These are phyloP conservation scores for Termitomyces sp. DNA, from an alignment of 768 basidiomycete species.

Conservation along the genomic window DNA sequence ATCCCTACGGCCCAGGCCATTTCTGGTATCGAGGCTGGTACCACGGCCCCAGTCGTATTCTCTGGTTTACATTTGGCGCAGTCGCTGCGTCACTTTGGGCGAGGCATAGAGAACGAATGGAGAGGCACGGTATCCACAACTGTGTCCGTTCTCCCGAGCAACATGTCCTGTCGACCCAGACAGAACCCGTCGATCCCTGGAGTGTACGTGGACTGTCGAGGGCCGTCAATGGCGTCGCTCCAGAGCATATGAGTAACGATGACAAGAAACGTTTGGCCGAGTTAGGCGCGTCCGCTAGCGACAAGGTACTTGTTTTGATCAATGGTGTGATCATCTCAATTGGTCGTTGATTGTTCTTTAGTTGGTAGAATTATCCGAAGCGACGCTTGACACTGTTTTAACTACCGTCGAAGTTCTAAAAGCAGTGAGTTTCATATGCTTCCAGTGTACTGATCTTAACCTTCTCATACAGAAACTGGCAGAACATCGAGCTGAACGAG, in stretches of 20 bases:
- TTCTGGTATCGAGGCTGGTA: constrained; percentile 10
- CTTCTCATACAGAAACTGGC: constrained; percentile 38
- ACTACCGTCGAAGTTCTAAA: constrained; percentile 53
- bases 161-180: constrained; percentile 8
- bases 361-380: constrained; percentile 64
- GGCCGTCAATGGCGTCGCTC: constrained; percentile 22
- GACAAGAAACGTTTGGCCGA: constrained; percentile 41
- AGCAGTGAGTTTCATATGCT: constrained; percentile 34
- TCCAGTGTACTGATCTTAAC: constrained; percentile 7
- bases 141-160: constrained; percentile 22
- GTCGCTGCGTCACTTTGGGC: constrained; percentile 32
- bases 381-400: constrained; percentile 57
- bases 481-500: constrained; percentile 46
- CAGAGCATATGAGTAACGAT: constrained; percentile 21
- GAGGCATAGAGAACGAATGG: constrained; percentile 31
- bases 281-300: constrained; percentile 42
- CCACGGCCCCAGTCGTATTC: constrained; percentile 45
- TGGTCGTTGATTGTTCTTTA: constrained; percentile 16
- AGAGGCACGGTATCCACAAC: constrained; percentile 16
- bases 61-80: constrained; percentile 69
- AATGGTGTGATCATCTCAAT: neutral
- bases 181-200: constrained; percentile 8
- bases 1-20: constrained; percentile 7
- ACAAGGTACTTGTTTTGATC: constrained; percentile 31
- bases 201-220: constrained; percentile 19